phyloP scores from a whole-genome alignment of 768 basidiomycete genomes.

The Leccinum obscurum region DNA sequence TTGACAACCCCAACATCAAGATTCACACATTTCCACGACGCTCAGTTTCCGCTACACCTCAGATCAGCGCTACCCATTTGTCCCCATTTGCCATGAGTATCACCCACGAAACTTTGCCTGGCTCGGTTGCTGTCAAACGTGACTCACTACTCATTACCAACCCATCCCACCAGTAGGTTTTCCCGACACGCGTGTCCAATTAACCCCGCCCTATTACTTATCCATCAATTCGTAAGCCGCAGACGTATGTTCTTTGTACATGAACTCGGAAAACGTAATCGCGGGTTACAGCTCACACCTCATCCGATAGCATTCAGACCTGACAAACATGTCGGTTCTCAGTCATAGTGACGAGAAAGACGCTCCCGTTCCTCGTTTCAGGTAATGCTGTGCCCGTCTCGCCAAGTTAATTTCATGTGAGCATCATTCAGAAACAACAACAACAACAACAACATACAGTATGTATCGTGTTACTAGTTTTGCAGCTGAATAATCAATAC shows the following conservation, averaged over 20 bases:
- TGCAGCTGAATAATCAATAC: neutral
- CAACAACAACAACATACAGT: no score
- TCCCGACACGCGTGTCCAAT: neutral
- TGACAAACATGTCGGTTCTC: slow-evolving; percentile 14
- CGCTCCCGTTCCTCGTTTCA: slow-evolving; percentile 1
- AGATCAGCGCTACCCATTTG: neutral
- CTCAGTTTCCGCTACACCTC: slow-evolving; percentile 10
- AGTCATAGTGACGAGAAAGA: slow-evolving; percentile 6
- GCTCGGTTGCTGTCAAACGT: neutral
- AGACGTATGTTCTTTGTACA: neutral
- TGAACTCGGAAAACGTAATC: neutral
- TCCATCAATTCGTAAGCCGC: neutral
- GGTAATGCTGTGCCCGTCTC: neutral
- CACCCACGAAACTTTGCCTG: neutral
- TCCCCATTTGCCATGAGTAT: neutral
- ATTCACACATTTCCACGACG: slow-evolving; percentile 20
- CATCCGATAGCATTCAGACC: slow-evolving; percentile 17
- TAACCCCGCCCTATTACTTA: neutral
- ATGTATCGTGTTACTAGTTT: neutral
- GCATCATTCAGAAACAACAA: neutral
- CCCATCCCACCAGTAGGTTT: neutral
- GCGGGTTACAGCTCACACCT: neutral
- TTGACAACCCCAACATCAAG: slow-evolving; percentile 13
- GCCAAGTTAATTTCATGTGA: neutral
- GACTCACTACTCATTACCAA: neutral